Evolutionary conservation across 2,329 filamentous ascomycete species (phyloP), one percentile per base, ranked within the genome.

Genomic region (Apiospora malaysiana): DNA sequence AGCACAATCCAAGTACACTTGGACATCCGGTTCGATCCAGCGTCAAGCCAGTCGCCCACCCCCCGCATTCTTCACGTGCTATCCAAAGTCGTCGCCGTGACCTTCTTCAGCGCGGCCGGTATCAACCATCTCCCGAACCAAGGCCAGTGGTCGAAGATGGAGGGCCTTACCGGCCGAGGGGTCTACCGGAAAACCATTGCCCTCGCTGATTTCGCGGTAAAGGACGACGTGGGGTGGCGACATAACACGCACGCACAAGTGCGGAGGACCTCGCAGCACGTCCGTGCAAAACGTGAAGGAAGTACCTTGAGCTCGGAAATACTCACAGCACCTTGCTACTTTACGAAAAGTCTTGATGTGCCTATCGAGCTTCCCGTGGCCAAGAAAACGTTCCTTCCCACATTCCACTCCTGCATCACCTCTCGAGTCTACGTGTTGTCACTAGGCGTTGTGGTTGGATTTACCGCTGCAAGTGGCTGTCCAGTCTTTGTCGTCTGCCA

Each of bases 391-490:
- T 87, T 89, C 73, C 73, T 89, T 25, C 88, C 88, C 0, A 87
- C 86, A 12, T 90, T 90, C 76, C 86, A 89, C 79, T 86, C 85
- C 10, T 90, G 88, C 80, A 85, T 89, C 77, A 81, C 84, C 45
- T 86, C 86, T 8, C 85, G 88, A 37, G 83, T 84, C 23, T 90
- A 90, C 77, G 82, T 84, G 8, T 76, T 89, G 42, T 83, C 85
- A 73, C 75, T 86, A 56, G 78, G 80, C 18, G 75, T 89, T 10
- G 81, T 82, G 81, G 56, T 78, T 89, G 43, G 76, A 78, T 32
- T 75, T 89, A 49, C 87, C 87, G 9, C 73, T 89, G 56, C 87
- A 89, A 78, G 76, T 89, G 56, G 85, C 82, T 2, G 83, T 87
- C 37, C 82, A 83, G n/a, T 47, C 46, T 9, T 21, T 32, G n/a